Evolutionary conservation across 441 rosid genomes (phyloP).

Genomic region (Monsonia emarginata): DNA sequence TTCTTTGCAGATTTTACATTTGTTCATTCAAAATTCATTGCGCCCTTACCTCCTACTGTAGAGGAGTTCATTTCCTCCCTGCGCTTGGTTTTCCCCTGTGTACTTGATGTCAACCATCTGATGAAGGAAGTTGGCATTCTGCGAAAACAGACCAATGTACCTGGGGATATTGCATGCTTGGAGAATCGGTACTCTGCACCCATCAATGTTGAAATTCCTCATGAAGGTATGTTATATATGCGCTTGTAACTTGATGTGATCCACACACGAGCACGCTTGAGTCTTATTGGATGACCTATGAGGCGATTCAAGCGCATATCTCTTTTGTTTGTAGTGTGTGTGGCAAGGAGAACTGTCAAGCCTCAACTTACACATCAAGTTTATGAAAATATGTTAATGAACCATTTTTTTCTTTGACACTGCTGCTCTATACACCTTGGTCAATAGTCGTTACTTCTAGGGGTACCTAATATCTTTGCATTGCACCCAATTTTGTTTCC

Average conservation of each 20-base stretch:
- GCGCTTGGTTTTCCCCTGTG: slow-evolving; percentile 40
- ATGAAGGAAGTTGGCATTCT: slow-evolving; percentile 47
- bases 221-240: slow-evolving; percentile 41
- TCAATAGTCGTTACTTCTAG: neutral
- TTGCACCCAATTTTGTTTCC: slow-evolving; percentile 19
- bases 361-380: neutral
- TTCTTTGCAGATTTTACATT: slow-evolving; percentile 62
- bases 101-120: slow-evolving; percentile 58
- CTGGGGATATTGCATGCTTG: slow-evolving; percentile 42
- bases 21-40: slow-evolving; percentile 60
- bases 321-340: neutral
- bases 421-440: neutral
- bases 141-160: slow-evolving; percentile 35
- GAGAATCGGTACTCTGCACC: slow-evolving; percentile 47
- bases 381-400: neutral
- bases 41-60: slow-evolving; percentile 57
- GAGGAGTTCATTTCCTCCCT: slow-evolving; percentile 50
- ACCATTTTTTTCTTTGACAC: neutral
- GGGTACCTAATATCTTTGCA: slow-evolving; percentile 14
- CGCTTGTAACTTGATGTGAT: neutral
- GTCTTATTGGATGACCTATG: neutral
- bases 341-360: neutral
- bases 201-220: slow-evolving; percentile 50
- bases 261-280: neutral
- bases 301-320: too few relatives aligned